phyloP scores from a whole-genome alignment of 108 stramenopile genomes.

The Nannochloropsis salina region DNA sequence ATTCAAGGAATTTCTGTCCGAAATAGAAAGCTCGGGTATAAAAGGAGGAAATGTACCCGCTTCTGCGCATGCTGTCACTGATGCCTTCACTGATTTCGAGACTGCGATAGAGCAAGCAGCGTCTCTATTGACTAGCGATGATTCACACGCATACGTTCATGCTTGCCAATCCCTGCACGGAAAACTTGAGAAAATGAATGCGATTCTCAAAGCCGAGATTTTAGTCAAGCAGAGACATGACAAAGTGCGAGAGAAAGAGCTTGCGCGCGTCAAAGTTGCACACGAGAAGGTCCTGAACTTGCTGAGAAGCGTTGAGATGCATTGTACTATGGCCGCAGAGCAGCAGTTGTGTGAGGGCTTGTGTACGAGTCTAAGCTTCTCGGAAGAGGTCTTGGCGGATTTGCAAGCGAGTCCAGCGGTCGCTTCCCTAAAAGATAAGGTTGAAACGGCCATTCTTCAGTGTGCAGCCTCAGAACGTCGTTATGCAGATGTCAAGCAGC shows the following conservation, averaged over 20 bases:
- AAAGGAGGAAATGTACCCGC: not conserved
- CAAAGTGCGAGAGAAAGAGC: not conserved
- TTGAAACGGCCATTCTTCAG: not conserved
- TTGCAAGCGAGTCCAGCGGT: not conserved
- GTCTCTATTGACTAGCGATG: not conserved
- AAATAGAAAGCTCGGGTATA: not conserved
- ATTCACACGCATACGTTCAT: not conserved
- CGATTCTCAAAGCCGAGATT: not conserved
- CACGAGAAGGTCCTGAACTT: not conserved
- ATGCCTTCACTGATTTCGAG: not conserved
- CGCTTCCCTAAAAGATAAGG: not conserved
- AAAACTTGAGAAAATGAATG: not conserved
- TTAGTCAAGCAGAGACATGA: not conserved
- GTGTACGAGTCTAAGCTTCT: not conserved
- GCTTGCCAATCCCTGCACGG: not conserved
- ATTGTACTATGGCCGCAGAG: not conserved
- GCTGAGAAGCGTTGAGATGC: not conserved
- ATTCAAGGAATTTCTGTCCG: not conserved
- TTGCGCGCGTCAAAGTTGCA: not conserved
- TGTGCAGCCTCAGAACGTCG: not conserved
- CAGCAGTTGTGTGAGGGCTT: not conserved
- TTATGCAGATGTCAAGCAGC: slow-evolving; percentile 12
- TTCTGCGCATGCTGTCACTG: not conserved
- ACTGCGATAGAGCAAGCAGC: not conserved
- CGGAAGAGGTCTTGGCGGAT: not conserved